These are phyloP conservation scores for Scutellaria galericulata DNA, from an alignment of 257 asterid species.

Conservation along the genomic window DNA sequence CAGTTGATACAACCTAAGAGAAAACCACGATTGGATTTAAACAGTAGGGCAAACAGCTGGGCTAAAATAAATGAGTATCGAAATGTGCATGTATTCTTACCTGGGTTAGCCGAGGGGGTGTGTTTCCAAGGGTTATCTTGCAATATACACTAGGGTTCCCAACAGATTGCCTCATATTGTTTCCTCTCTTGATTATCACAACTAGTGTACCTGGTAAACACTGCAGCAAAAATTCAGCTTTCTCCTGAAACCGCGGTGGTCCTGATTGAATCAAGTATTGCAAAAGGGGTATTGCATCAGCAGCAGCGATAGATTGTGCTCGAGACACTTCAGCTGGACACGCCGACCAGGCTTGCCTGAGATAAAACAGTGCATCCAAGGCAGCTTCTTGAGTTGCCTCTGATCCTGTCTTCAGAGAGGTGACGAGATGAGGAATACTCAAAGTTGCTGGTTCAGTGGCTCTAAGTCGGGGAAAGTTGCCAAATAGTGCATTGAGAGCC, in stretches of 20 bases:
- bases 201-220: conserved; percentile 91
- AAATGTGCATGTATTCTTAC: conserved; percentile 37
- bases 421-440: conserved; percentile 94
- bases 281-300: conserved; percentile 88
- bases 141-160: conserved; percentile 94
- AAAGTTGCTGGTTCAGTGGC: conserved; percentile 97
- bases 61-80: neutral
- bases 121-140: conserved; percentile 95
- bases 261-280: conserved; percentile 96
- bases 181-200: conserved; percentile 91
- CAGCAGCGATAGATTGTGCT: conserved; percentile 97
- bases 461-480: conserved; percentile 93
- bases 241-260: conserved; percentile 97
- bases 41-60: neutral
- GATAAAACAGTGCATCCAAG: conserved; percentile 87
- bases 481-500: conserved; percentile 90
- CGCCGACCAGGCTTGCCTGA: conserved; percentile 98
- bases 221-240: conserved; percentile 88
- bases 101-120: conserved; percentile 90
- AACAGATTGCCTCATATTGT: conserved; percentile 96
- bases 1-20: conserved; percentile 83
- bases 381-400: conserved; percentile 99
- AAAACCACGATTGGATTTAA: conserved; percentile 14
- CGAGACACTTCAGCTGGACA: conserved; percentile 97
- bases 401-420: conserved; percentile 90